These are phyloP conservation scores for Ilyonectria robusta DNA, from an alignment of 2,329 filamentous ascomycete species.

Conservation along the genomic window DNA sequence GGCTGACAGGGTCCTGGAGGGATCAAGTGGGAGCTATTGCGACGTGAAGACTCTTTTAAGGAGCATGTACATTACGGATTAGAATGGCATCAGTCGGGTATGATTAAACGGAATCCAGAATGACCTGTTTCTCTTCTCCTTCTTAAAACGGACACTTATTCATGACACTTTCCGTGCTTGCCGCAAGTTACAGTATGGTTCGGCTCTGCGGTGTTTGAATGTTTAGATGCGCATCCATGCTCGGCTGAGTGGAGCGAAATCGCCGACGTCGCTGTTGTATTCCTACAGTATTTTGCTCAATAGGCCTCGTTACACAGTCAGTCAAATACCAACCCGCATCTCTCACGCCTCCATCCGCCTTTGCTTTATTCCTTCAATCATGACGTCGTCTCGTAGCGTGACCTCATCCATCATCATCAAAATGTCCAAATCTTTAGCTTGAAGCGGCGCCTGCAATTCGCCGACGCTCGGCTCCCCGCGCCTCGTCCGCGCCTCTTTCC, in stretches of 20 bases:
- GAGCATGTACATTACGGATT: conserved; percentile 44
- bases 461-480: conserved; percentile 9
- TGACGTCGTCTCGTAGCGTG: conserved; percentile 2
- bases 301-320: neutral
- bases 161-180: neutral
- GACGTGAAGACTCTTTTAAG: conserved; percentile 23
- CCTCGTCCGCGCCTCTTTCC: conserved; percentile 8
- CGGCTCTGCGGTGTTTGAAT: conserved; percentile 26
- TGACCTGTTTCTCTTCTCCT: conserved; percentile 3
- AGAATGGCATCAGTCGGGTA: conserved; percentile 13
- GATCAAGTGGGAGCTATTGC: neutral
- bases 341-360: neutral
- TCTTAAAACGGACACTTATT: neutral
- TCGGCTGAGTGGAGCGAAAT: conserved; percentile 43
- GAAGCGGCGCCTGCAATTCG: conserved; percentile 12
- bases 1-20: neutral
- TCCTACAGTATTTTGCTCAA: neutral
- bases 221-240: conserved; percentile 35
- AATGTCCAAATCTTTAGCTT: neutral
- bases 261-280: conserved; percentile 35
- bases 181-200: neutral
- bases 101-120: conserved; percentile 18
- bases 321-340: neutral
- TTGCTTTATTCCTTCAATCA: neutral
- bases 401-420: conserved; percentile 2